Evolutionary conservation across 75 land plant genomes (phyloP), one percentile per base, ranked within the genome.

Genomic region (Selaginella moellendorffii): DNA sequence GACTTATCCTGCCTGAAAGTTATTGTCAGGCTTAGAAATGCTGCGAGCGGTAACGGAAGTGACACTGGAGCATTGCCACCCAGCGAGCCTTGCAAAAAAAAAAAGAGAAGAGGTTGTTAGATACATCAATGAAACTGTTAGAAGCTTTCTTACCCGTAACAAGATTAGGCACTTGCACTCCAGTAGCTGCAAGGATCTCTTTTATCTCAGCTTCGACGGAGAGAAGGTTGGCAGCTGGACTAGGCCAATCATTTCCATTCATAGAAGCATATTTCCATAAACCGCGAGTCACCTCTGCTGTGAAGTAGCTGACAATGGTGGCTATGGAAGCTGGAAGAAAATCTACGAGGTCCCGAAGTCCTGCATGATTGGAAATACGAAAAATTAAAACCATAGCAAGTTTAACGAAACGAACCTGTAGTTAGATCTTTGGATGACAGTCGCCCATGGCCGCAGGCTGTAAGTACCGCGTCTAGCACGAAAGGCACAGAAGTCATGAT

Each of bases 221-320:
- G 1, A 83, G 75, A 22, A 92, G 72, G 74, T 88, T 88, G 54
- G 95, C 86, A 28, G 95, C 89, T 28, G 97, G 97, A 68, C 90
- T 92, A 5, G 97, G 97, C 97, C 97, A 92, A 62, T 92, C 97
- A 42, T 80, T 90, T 65, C 97, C 97, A 78, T 92, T 92, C 97
- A 92, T 92, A 26, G 74, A 81, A 29, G 79, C 97, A 56, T 81
- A 85, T 28, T 83, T 88, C 89, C 89, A 92, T 23, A 88, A 52
- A 1, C 97, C 95, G 59, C 97, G 74, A 52, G 86, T 88, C 27
- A 85, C 81, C 56, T 92, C 97, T 29, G 95, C 89, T 24, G 88
- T 76, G 56, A 83, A 85, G 72, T 77, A 92, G 71, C 96, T 92
- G 18, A 88, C 76, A 28, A 92, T 85, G 1, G 84, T 70, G 26